Evolutionary conservation across 75 land plant genomes (phyloP).

Genomic region (Selaginella moellendorffii): DNA sequence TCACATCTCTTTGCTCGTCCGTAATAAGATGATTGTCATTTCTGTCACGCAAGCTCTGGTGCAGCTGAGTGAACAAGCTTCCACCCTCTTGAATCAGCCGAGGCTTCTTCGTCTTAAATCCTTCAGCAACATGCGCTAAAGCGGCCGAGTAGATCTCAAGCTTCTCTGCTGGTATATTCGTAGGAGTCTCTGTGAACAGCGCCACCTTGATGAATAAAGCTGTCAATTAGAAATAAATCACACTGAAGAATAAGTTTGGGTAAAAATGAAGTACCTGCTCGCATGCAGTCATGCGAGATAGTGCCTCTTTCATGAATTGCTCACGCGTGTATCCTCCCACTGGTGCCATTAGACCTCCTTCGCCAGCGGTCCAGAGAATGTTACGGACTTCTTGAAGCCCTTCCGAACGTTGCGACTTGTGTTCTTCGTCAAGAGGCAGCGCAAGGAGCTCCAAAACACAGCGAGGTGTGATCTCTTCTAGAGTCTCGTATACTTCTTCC

Average conservation of each 20-base stretch:
- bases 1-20: slow-evolving; percentile 42
- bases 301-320: slow-evolving; percentile 80
- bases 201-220: slow-evolving; percentile 35
- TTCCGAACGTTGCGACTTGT: slow-evolving; percentile 39
- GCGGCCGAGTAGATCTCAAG: slow-evolving; percentile 82
- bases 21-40: background rate
- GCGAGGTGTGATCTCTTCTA: slow-evolving; percentile 80
- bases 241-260: too few relatives aligned
- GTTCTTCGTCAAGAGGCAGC: slow-evolving; percentile 56
- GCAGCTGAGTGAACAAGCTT: slow-evolving; percentile 58
- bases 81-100: slow-evolving; percentile 66
- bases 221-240: background rate
- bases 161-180: slow-evolving; percentile 70
- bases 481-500: slow-evolving; percentile 81
- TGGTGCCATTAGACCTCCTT: slow-evolving; percentile 57
- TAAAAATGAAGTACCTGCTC: slow-evolving; percentile 49
- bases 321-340: slow-evolving; percentile 82
- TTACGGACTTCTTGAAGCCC: slow-evolving; percentile 74
- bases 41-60: slow-evolving; percentile 32
- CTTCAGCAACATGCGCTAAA: slow-evolving; percentile 78
- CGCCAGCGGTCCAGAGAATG: slow-evolving; percentile 81
- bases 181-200: slow-evolving; percentile 61
- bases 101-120: slow-evolving; percentile 61
- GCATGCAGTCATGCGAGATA: slow-evolving; percentile 60
- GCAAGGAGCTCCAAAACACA: slow-evolving; percentile 82